Evolutionary conservation across 257 asterid genomes (phyloP).

Genomic region (Thymus quinquecostatus): DNA sequence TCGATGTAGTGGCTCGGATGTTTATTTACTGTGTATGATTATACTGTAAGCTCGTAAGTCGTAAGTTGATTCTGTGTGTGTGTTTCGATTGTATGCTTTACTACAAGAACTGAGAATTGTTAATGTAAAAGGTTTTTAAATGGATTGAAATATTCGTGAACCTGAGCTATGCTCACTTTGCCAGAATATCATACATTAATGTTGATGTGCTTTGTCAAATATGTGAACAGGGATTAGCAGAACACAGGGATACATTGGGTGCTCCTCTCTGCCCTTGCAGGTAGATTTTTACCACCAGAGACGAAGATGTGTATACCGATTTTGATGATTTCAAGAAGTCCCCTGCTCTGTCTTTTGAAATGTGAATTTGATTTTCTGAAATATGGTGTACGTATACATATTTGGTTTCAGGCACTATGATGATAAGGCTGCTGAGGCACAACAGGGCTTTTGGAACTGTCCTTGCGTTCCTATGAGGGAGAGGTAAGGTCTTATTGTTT

Average conservation of each 20-base stretch:
- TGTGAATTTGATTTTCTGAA: constrained; percentile 31
- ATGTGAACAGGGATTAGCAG: constrained; percentile 86
- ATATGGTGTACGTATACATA: constrained; percentile 44
- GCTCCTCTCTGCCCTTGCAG: constrained; percentile 98
- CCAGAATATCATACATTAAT: background rate
- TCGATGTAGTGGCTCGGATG: constrained; percentile 3
- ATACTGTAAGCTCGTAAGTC: background rate
- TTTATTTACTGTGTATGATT: background rate
- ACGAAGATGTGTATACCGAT: background rate
- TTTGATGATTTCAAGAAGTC: background rate
- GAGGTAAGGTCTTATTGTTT: constrained; percentile 39
- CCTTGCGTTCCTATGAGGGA: constrained; percentile 96
- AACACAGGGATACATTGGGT: constrained; percentile 91
- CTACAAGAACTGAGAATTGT: background rate
- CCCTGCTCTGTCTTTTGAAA: background rate
- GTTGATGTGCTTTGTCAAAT: constrained; percentile 22
- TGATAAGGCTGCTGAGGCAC: constrained; percentile 92
- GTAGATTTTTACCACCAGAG: constrained; percentile 37
- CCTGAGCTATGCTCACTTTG: background rate
- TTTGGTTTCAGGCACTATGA: constrained; percentile 66
- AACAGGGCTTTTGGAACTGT: constrained; percentile 91
- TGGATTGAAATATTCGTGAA: constrained; percentile 14
- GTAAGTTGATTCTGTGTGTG: background rate
- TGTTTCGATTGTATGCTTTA: background rate
- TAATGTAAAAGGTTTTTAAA: background rate